Evolutionary conservation across 2,329 filamentous ascomycete species (phyloP), one percentile per base, ranked within the genome.

Genomic region (Aspergillus novofumigatus): DNA sequence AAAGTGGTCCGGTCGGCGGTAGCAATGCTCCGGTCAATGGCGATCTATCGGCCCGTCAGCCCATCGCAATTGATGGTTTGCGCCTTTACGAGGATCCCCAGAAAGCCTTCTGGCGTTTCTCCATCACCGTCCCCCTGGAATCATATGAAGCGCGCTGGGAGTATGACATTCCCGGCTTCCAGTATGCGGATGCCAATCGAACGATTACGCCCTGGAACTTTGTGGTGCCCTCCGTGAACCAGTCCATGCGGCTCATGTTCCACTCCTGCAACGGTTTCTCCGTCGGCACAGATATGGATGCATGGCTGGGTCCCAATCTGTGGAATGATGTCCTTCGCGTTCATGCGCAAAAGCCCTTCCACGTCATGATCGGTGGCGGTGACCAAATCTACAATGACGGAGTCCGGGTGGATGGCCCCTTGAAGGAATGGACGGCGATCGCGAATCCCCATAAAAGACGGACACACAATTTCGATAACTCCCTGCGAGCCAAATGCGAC

Each of bases 371-470:
- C 60, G 93, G 93, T 53, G 93, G 93, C 56, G 93, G 93, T 58
- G 93, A 97, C 69, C 93, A 97, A 75, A 86, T 87, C 63, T 88
- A 88, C 74, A 87, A 87, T 62, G 85, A 87, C 55, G 90, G 90
- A 25, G 91, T 97, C 62, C 84, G 93, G 61, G 91, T 96, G 1
- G 80, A 87, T 52, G 93, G 92, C 0, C 93, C 93, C 1, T 77
- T 97, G 60, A 85, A 85, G 65, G 68, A 76, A 5, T 88, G 85
- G 85, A 86, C 85, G 0, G 76, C 78, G 49, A 87, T 87, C 62
- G 63, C 65, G 26, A 87, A 85, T 63, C 85, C 85, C 0, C 78
- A 81, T 64, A 86, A 85, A 73, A 78, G 85, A 65, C 79, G 82
- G 58, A 74, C 81, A 4, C 85, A 80, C 61, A 73, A 81, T 71